Conservation (phyloP, 2,329 filamentous ascomycete species). For the Chaetomium strumarium region DNA sequence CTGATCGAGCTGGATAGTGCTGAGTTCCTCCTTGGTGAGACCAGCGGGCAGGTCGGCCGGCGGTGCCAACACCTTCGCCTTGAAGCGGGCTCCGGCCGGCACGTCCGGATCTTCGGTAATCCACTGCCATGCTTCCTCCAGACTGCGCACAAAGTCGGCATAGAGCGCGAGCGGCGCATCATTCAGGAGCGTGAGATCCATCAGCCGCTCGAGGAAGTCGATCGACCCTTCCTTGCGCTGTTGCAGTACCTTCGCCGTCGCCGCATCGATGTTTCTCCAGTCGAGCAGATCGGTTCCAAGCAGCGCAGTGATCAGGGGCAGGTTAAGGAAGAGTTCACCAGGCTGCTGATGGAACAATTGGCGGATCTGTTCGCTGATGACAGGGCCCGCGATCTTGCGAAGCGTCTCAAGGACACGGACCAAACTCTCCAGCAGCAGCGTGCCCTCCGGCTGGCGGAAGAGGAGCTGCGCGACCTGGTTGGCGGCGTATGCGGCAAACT, state of each 20-base stretch:
- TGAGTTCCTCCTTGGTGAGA: conserved; percentile 49
- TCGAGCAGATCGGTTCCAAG: conserved; percentile 56
- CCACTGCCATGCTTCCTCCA: conserved; percentile 78
- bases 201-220: conserved; percentile 71
- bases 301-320: conserved; percentile 53
- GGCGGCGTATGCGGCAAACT: conserved; percentile 52
- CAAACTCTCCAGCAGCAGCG: conserved; percentile 53
- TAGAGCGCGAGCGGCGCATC: conserved; percentile 73
- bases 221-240: conserved; percentile 66
- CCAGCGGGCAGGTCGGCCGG: conserved; percentile 37
- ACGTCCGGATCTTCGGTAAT: conserved; percentile 66
- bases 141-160: conserved; percentile 77
- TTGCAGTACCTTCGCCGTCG: conserved; percentile 66
- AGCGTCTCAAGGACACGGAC: conserved; percentile 57
- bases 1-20: conserved; percentile 64
- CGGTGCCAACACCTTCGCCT: conserved; percentile 50
- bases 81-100: conserved; percentile 61
- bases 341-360: conserved; percentile 52
- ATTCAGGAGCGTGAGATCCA: conserved; percentile 72
- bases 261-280: conserved; percentile 61
- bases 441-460: conserved; percentile 50
- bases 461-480: conserved; percentile 54
- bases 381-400: conserved; percentile 52
- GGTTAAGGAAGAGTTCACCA: conserved; percentile 49
- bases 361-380: conserved; percentile 49